Base-by-base conservation (phyloP, 1,139 yeast species). In the Starmera stellimalicola region DNA sequence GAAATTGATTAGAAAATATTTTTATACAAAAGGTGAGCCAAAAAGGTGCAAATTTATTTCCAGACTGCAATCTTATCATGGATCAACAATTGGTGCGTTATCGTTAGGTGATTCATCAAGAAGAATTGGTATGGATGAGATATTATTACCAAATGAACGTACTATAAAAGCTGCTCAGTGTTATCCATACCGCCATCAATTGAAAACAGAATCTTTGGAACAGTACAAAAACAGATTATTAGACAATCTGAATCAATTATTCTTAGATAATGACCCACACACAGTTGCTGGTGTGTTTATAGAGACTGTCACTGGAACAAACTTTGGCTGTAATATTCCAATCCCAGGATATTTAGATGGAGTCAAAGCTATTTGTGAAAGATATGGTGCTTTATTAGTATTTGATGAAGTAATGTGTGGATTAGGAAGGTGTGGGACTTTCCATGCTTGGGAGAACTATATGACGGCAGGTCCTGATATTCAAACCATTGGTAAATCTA, bases 331-430 rank as follows among this genome's bases (percentile, higher is more conserved):
- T 34, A 61, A 66, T 31, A 62, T 68, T 22, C 77, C 80, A 33
- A 62, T 73, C 32, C 68, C 71, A 42, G 76, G 77, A 16, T 74
- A 75, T 52, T 57, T 74, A 43, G 65, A 66, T 36, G 80, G 78
- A 10, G 53, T 69, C 24, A 61, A 74, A 43, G 66, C 58, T 27
- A 50, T 75, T 27, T 69, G 77, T 50, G 67, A 69, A 56, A 75
- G 73, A 52, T 72, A 74, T 43, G 80, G 75, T 41, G 65, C 73
- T 27, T 50, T 75, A 35, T 61, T 74, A 52, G 63, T 70, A 58
- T 57, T 73, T 38, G 81, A 75, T 50, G 81, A 75, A 55, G 78
- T 74, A 31, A 74, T 74, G 80, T 74, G 79, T 52, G 81, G 81
- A 33, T 63, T 75, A 33, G 80, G 79, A 31, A 63, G 81, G 51